These are phyloP conservation scores for Golubevia pallescens DNA, from an alignment of 1,284 basidiomycete species.

Conservation along the genomic window DNA sequence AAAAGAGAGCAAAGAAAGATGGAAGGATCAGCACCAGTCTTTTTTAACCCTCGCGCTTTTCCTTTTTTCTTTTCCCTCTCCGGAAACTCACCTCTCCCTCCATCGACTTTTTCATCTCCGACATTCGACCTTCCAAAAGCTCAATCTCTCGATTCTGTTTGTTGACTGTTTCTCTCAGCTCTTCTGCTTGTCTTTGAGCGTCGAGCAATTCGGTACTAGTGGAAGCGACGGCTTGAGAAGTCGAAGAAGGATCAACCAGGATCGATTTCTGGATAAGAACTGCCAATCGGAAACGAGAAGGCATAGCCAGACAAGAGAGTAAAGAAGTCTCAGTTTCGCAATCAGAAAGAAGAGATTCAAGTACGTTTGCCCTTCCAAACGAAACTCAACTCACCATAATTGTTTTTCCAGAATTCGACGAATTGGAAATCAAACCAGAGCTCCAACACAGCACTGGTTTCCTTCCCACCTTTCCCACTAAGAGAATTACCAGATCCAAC, in stretches of 20 bases:
- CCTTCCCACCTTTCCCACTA: constrained; percentile 31
- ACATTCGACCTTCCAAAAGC: background rate
- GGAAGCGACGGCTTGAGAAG: constrained; percentile 25
- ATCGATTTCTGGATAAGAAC: constrained; percentile 43
- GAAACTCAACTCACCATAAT: constrained; percentile 75
- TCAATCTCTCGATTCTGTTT: background rate
- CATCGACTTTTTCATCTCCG: background rate
- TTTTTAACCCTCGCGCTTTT: too few relatives aligned
- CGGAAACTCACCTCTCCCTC: background rate
- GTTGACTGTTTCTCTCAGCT: constrained; percentile 26
- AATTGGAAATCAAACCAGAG: constrained; percentile 97
- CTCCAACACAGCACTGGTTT: too few relatives aligned
- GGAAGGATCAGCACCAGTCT: too few relatives aligned
- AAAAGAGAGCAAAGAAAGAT: too few relatives aligned
- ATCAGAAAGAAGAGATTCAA: background rate
- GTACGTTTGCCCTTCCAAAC: too few relatives aligned
- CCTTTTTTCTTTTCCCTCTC: too few relatives aligned
- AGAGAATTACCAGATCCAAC: constrained; percentile 10
- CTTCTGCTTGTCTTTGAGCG: constrained; percentile 44
- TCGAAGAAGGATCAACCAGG: constrained; percentile 38
- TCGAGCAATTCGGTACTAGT: constrained; percentile 50
- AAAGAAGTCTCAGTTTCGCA: background rate
- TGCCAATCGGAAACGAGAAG: too few relatives aligned
- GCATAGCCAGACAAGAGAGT: too few relatives aligned
- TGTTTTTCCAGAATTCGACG: constrained; percentile 97